phyloP scores from a whole-genome alignment of 441 rosid species.

The Kokia cookei region DNA sequence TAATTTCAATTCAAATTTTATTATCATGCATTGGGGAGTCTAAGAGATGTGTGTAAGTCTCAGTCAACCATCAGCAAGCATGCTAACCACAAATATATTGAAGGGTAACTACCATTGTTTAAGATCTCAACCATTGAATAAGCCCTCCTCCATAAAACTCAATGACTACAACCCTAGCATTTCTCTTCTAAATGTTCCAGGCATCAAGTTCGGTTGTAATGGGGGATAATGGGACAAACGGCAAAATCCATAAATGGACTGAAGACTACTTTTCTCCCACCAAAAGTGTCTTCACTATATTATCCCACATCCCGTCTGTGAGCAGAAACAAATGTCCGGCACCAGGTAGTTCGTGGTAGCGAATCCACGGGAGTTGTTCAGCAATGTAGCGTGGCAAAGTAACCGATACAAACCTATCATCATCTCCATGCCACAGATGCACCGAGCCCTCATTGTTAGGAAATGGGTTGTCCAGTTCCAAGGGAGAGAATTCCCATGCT shows the following conservation, averaged over 20 bases:
- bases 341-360: slow-evolving; percentile 44
- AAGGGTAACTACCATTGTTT: no score
- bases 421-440: slow-evolving; percentile 58
- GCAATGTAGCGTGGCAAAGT: slow-evolving; percentile 41
- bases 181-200: no score
- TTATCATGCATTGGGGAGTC: no score
- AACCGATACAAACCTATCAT: slow-evolving; percentile 39
- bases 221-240: neutral
- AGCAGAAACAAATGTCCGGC: slow-evolving; percentile 36
- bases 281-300: slow-evolving; percentile 31
- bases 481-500: slow-evolving; percentile 49
- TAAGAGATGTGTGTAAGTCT: no score
- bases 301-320: slow-evolving; percentile 27
- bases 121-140: no score
- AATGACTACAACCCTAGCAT: no score
- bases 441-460: slow-evolving; percentile 41
- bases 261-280: neutral
- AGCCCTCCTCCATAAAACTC: no score
- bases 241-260: neutral
- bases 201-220: no score
- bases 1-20: no score
- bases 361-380: slow-evolving; percentile 44
- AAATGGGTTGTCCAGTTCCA: slow-evolving; percentile 42
- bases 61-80: no score
- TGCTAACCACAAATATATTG: no score